Evolutionary conservation across 768 basidiomycete genomes (phyloP).

Genomic region (Bullera alba): DNA sequence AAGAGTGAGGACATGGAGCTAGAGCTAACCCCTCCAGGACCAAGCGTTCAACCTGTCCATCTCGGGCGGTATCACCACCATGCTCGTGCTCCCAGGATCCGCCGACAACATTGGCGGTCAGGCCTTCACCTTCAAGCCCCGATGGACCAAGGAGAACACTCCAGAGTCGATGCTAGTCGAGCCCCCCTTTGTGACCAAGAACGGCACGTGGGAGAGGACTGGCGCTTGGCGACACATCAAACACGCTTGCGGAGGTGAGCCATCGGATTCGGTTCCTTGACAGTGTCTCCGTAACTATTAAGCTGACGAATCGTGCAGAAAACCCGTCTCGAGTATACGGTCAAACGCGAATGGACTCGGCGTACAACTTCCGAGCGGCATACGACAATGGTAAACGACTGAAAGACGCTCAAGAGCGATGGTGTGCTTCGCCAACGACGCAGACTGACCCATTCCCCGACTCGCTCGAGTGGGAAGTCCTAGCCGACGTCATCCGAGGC

Average conservation of each 20-base stretch:
- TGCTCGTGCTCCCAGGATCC: slow-evolving; percentile 67
- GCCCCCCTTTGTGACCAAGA: slow-evolving; percentile 55
- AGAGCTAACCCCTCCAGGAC: no score
- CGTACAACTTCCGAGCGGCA: slow-evolving; percentile 65
- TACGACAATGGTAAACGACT: slow-evolving; percentile 64
- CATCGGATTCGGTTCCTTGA: no score
- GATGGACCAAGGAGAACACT: slow-evolving; percentile 64
- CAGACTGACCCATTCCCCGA: slow-evolving; percentile 56
- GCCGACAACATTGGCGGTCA: slow-evolving; percentile 57
- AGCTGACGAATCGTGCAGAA: no score
- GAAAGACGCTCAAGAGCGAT: slow-evolving; percentile 54
- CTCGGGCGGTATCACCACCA: slow-evolving; percentile 81
- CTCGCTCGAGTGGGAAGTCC: slow-evolving; percentile 51
- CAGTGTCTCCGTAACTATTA: no score
- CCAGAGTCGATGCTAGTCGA: slow-evolving; percentile 65
- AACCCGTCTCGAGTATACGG: slow-evolving; percentile 22
- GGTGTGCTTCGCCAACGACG: slow-evolving; percentile 42
- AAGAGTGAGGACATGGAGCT: no score
- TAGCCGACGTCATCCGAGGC: slow-evolving; percentile 51
- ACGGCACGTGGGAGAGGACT: slow-evolving; percentile 49
- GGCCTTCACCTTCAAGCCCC: slow-evolving; percentile 68
- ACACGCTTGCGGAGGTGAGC: slow-evolving; percentile 55
- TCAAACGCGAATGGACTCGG: slow-evolving; percentile 64
- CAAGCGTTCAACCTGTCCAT: slow-evolving; percentile 64
- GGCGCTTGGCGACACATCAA: slow-evolving; percentile 75